Conservation (phyloP, 2,329 filamentous ascomycete genomes). For the Xylariaceae sp. region DNA sequence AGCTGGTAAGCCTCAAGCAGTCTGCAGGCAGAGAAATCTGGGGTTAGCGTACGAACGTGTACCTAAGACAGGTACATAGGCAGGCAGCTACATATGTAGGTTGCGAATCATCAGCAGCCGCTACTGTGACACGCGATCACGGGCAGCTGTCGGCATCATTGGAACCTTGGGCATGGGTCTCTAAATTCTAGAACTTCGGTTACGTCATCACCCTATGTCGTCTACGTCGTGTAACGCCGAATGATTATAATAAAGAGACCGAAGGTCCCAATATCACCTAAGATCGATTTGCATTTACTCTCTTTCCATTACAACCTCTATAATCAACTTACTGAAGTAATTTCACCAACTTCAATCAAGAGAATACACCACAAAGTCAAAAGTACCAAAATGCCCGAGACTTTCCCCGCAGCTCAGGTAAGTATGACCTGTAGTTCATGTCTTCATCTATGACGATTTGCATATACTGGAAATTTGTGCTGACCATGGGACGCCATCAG, state of each 20-base stretch:
- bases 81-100: no score
- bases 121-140: slow-evolving; percentile 37
- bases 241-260: slow-evolving; percentile 4
- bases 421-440: no score
- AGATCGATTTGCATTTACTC: neutral
- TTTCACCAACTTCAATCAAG: neutral
- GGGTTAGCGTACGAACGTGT: slow-evolving; percentile 22
- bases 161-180: neutral
- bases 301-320: neutral
- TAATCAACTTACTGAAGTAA: neutral
- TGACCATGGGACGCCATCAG: slow-evolving; percentile 16
- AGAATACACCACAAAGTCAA: neutral
- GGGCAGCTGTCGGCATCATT: slow-evolving; percentile 20
- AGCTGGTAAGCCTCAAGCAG: neutral
- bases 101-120: slow-evolving; percentile 31
- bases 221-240: slow-evolving; percentile 20
- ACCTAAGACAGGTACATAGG: no score
- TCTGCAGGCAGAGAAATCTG: neutral
- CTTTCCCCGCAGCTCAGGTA: slow-evolving; percentile 29
- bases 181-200: slow-evolving; percentile 9
- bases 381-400: slow-evolving; percentile 32
- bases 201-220: slow-evolving; percentile 38
- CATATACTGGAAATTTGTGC: slow-evolving; percentile 5
- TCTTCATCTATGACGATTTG: slow-evolving; percentile 4
- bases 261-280: no score